These are phyloP conservation scores for Drechslera avenae DNA, from an alignment of 2,329 filamentous ascomycete genomes.

Conservation along the genomic window DNA sequence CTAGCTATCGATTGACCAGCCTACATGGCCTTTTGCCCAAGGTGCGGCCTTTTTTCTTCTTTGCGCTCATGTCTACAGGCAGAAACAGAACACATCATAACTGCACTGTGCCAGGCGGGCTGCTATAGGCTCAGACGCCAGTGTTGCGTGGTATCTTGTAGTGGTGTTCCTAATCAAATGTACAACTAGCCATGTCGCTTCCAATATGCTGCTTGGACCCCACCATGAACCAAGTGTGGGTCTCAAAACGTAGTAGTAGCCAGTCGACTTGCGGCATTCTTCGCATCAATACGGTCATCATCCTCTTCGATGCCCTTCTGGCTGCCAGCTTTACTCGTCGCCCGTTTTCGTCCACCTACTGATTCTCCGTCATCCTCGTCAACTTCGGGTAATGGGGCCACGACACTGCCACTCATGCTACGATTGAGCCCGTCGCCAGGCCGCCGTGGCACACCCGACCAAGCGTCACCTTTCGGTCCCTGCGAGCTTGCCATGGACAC, in stretches of 20 bases:
- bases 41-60: not conserved
- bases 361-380: constrained; percentile 58
- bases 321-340: constrained; percentile 56
- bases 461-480: constrained; percentile 96
- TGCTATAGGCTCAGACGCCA: constrained; percentile 8
- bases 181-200: constrained; percentile 2
- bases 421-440: constrained; percentile 74
- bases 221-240: constrained; percentile 12
- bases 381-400: constrained; percentile 63
- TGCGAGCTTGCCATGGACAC: constrained; percentile 83
- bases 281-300: constrained; percentile 91
- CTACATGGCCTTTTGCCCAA: not conserved
- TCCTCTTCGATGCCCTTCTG: constrained; percentile 77
- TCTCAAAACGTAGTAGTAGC: constrained; percentile 88
- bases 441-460: constrained; percentile 89
- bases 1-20: not conserved
- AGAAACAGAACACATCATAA: not conserved
- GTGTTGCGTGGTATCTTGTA: constrained; percentile 13
- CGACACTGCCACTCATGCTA: constrained; percentile 75
- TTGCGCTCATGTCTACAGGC: not conserved
- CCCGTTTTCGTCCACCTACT: constrained; percentile 56
- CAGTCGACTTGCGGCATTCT: constrained; percentile 91
- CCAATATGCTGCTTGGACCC: constrained; percentile 5
- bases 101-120: not conserved
- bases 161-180: constrained; percentile 1